These are phyloP conservation scores for Kwoniella europaea DNA, from an alignment of 768 basidiomycete genomes.

Conservation along the genomic window DNA sequence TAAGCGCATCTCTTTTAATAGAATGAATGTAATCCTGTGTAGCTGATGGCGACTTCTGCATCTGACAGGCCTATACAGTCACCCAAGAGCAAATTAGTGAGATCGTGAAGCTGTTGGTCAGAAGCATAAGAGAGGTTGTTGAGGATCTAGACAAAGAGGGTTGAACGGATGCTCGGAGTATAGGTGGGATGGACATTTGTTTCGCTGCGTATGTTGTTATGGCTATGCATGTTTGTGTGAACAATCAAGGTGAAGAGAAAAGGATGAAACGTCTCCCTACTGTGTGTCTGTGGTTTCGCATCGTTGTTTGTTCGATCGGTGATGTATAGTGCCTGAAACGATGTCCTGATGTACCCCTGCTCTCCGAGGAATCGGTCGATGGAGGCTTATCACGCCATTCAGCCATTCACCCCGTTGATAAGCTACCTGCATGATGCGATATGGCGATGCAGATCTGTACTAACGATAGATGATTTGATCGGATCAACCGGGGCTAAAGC, in stretches of 20 bases:
- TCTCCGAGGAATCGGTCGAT: not conserved
- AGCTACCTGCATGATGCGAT: too few species aligned
- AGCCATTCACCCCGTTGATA: too few species aligned
- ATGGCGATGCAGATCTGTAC: too few species aligned
- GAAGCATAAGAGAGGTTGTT: slow-evolving; percentile 23
- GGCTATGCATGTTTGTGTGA: not conserved
- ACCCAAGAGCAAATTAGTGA: slow-evolving; percentile 30
- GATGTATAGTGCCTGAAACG: not conserved
- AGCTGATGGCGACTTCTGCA: too few species aligned
- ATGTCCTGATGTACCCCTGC: not conserved
- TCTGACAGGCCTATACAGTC: slow-evolving; percentile 29
- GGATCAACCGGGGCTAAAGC: too few species aligned
- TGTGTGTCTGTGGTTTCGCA: not conserved
- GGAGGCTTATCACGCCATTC: slow-evolving; percentile 5
- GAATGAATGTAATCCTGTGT: too few species aligned
- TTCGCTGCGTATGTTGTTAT: too few species aligned
- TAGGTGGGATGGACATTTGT: too few species aligned
- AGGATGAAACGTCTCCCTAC: not conserved
- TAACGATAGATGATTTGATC: too few species aligned
- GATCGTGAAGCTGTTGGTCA: slow-evolving; percentile 23
- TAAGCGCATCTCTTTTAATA: not conserved
- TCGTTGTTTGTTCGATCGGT: not conserved
- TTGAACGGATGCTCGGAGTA: not conserved
- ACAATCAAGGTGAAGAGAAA: not conserved
- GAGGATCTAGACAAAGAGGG: not conserved